These are phyloP conservation scores for Heterobasidion occidentale DNA, from an alignment of 1,284 basidiomycete genomes.

Conservation along the genomic window DNA sequence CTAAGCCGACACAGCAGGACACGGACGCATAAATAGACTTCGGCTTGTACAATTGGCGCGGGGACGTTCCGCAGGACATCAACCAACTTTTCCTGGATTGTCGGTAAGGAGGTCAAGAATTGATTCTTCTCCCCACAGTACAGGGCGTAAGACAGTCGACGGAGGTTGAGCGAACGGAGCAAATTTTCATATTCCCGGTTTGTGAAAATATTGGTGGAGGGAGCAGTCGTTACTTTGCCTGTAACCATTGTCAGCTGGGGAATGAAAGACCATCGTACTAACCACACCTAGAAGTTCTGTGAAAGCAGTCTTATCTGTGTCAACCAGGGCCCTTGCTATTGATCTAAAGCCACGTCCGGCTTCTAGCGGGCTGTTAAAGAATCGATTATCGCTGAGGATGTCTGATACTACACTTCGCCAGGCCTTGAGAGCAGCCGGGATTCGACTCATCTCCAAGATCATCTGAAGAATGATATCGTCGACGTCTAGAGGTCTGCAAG, in stretches of 20 bases:
- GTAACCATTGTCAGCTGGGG: conserved; percentile 6
- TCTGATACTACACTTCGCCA: conserved; percentile 84
- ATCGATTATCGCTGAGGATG: conserved; percentile 76
- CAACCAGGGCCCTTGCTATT: conserved; percentile 76
- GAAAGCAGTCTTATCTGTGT: conserved; percentile 83
- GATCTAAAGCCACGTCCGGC: conserved; percentile 66
- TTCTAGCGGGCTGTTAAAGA: conserved; percentile 70
- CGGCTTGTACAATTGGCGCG: conserved; percentile 84
- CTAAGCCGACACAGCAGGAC: conserved; percentile 90
- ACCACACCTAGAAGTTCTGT: conserved; percentile 71
- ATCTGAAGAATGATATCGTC: conserved; percentile 63
- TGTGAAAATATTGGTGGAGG: conserved; percentile 94
- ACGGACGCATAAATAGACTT: conserved; percentile 91
- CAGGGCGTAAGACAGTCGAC: conserved; percentile 82
- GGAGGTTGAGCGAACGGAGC: conserved; percentile 80
- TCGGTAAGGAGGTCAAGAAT: conserved; percentile 84
- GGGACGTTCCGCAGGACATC: conserved; percentile 82
- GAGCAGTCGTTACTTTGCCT: conserved; percentile 79
- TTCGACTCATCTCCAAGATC: conserved; percentile 70
- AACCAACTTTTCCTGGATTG: conserved; percentile 94
- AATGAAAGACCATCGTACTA: background rate
- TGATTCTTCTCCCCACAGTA: conserved; percentile 86
- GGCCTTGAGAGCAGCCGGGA: conserved; percentile 74
- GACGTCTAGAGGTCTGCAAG: conserved; percentile 57
- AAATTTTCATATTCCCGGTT: conserved; percentile 93